Percentiles rank a stretch among this genome's conserved stretches.
Evolutionary conservation across 148 eudicot genomes (phyloP).

Genomic region (Mesembryanthemum crystallinum): DNA sequence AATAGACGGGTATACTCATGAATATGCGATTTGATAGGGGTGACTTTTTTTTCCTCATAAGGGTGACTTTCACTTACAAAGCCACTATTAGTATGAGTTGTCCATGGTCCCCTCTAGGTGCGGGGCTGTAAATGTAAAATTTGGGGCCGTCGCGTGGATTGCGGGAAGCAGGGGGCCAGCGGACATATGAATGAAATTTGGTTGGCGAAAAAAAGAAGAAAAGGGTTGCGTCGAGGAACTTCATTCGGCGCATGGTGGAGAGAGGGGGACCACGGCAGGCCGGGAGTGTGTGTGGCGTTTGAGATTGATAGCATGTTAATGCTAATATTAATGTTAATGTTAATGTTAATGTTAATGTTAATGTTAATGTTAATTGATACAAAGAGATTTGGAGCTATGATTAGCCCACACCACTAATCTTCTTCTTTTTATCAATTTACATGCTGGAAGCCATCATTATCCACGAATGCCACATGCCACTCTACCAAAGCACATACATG

Average conservation of each 20-base stretch:
- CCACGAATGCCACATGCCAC: neutral
- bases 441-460: conserved; percentile 26
- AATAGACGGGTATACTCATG: no score
- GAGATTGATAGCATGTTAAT: no score
- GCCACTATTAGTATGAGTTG: no score
- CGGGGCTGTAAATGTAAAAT: neutral
- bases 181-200: conserved; percentile 7
- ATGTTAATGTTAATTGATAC: no score
- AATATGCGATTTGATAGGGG: no score
- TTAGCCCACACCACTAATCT: conserved; percentile 27
- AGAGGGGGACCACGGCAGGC: conserved; percentile 8
- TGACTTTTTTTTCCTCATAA: no score
- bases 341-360: no score
- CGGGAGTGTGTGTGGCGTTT: neutral
- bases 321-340: no score
- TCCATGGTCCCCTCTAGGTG: conserved; percentile 3
- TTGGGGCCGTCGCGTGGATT: neutral
- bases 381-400: neutral
- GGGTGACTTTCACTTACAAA: no score
- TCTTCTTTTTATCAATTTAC: neutral
- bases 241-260: conserved; percentile 33
- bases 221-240: no score
- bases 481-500: neutral
- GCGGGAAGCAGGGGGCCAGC: neutral
- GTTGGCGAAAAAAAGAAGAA: conserved; percentile 7